Evolutionary conservation across 306 rosid genomes (phyloP), one percentile per base, ranked within the genome.

Genomic region (Gynostemma pentaphyllum): DNA sequence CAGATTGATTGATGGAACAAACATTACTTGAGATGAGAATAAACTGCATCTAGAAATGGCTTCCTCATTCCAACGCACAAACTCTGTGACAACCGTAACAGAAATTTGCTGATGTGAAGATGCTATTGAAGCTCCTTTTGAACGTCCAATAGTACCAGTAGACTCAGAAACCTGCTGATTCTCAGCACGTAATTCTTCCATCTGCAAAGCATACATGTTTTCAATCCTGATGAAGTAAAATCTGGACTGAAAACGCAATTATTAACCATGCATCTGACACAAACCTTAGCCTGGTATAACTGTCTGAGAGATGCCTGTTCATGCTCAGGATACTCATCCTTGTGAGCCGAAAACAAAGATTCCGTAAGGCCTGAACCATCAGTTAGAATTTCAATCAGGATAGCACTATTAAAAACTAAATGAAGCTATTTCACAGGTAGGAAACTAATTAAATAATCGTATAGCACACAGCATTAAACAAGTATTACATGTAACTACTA

Each of bases 51-150:
- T 78, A 69, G 95, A 49, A 77, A 94, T 80, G 75, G 99, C 95
- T 83, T 94, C 99, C 81, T 94, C 99, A 78, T 94, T 94, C 99
- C 99, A 94, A 19, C 94, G 94, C 49, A 86, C 95, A 83, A 94
- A 89, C 83, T 94, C 97, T 66, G 99, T 94, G 46, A 94, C 95
- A 73, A 89, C 89, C 68, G 99, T 86, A 59, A 94, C 97, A 76
- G 99, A 94, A 77, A 94, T 88, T 86, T 89, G 97, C 70, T 81
- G 97, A 74, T 83, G 90, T 62, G 94, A 86, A 73, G 90, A 70
- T 76, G 90, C 74, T 52, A 83, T 73, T 0, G 97, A 56, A 76
- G 91, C 81, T 68, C 99, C 94, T 79, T 78, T 94, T 18, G 97
- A 74, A 60, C 97, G 99, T 44, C 97, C 99, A 45, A 87, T 78